Base-by-base conservation (phyloP, 176 grass and related monocot species). In the Raddia guianensis region DNA sequence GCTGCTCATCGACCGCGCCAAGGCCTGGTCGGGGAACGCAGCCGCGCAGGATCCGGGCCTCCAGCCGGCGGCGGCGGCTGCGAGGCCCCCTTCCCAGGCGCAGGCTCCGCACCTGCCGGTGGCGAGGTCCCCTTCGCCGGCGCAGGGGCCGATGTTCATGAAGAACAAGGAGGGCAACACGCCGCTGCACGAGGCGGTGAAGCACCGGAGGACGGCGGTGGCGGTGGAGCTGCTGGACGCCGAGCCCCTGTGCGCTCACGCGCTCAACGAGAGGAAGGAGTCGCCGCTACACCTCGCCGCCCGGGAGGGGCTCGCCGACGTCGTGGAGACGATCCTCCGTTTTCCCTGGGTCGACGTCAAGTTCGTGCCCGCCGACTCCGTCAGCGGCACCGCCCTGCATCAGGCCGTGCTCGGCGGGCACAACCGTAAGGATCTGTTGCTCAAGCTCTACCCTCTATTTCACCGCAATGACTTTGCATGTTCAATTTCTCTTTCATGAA, bases 321-420 rank as follows among this genome's bases (percentile, higher is more conserved):
- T 93, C 13, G 90, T 96, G 8, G 15, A 19, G 12, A 64, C 53
- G 72, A 90, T 96, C 8, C 9, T 96, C 40, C 43, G 76, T 2
- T 34, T 76, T 0, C 16, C 79, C 43, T 92, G 87, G 87, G 90
- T 90, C 0, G 13, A 35, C 20, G 18, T 3, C 2, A 40, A 68
- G 71, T 79, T 48, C 42, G 15, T 73, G 27, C 3, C 77, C 9
- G 10, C 79, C 44, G 73, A 67, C 75, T 73, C 75, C 35, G 65
- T 68, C 48, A 86, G 90, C 7, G 93, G 90, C 50, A 86, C 93
- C 7, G 74, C 79, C 9, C 78, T 96, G 33, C 93, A 92, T 54
- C 87, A 92, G 82, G 90, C 87, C 50, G 87, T 96, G 58, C 82
- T 95, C 73, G 90, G 93, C 45, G 85, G 90, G 12, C 87, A 95